Evolutionary conservation across 352 stramenopile genomes (phyloP), one percentile per base, ranked within the genome.

Genomic region (Pythium phragmitis): DNA sequence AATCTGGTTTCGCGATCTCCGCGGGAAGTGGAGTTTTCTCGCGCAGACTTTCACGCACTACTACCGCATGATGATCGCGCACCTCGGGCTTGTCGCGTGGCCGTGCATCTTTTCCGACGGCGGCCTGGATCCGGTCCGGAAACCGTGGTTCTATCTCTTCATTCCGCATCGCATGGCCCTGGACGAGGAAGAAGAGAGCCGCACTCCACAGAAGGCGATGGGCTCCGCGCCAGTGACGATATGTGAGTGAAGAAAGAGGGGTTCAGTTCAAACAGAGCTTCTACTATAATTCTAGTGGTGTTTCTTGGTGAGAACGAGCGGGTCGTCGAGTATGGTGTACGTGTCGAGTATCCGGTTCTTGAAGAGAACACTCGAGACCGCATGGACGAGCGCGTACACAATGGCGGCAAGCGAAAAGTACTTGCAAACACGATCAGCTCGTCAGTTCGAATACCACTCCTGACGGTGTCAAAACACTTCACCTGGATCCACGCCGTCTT

Each of bases 141-240:
- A 91, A 73, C 77, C 84, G 58, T 94, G 85, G 85, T 76, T 92
- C 49, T 78, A 92, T 43, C 47, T 94, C 45, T 94, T 94, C 55
- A 80, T 94, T 48, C 79, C 80, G 14, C 79, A 85, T 9, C 72
- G 85, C 26, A 80, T 94, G 65, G 53, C 75, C 2, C 60, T 90
- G 36, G 70, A 90, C 37, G 79, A 87, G 30, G 39, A 77, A 62
- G 55, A 63, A 11, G 47, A 52, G 16, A 30, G 23, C 60, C n/a
- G 51, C 45, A 46, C 39, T 58, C n/a, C 55, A 4, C 47, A 47
- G 12, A 34, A 36, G 13, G 51, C 36, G 7, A 48, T 28, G 17
- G 16, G n/a, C 0, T 23, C 33, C 4, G 21, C 51, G 14, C 11
- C 9, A 17, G 17, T 8, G 14, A 5, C 39, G 39, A 46, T 19